Evolutionary conservation across 495 filamentous ascomycete species (phyloP), one percentile per base, ranked within the genome.

Genomic region (Poronia punctata): DNA sequence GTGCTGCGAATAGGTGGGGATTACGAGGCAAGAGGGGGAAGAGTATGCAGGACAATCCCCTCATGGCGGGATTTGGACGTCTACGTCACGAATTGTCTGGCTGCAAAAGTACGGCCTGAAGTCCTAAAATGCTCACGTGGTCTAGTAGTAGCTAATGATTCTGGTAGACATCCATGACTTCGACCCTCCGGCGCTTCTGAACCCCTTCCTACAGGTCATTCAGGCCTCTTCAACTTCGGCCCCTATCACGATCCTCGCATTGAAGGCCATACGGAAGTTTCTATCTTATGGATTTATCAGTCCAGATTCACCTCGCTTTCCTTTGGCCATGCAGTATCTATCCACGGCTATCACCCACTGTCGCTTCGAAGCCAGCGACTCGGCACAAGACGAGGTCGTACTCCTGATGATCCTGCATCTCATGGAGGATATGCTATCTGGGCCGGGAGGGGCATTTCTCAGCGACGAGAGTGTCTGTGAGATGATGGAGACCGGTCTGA

Each of bases 401-500:
- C 64, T 97, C 29, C 66, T 97, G 29, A 76, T 92, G 57, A 97
- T 99, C 47, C 60, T 99, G 38, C 92, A 95, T 56, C 73, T 99
- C 46, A 97, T 99, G 92, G 92, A 99, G 61, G 81, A 85, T 50
- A 95, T 97, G 82, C 74, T 99, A 36, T 87, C 86, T 35, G 86
- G 93, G 1, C 87, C 92, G 0, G 88, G 90, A 20, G 92, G 93
- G 10, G 83, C 88, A 41, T 70, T 97, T 2, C 74, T 95, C 3
- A 88, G 90, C 22, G 92, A 99, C 52, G 89, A 95, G 65, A 96
- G 89, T 56, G 86, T 99, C 8, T 99, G 92, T 55, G 86, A 95
- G 56, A 97, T 99, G 92, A 97, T 99, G 92, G 92, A 95, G 61
- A 89, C 86, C 4, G 93, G 89, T 3, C 61, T 99, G 46, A 95